A percentile compares a stretch with the other conserved stretches of the same genome.
Evolutionary conservation across 768 basidiomycete genomes (phyloP).

Genomic region (Dioszegia hungarica): DNA sequence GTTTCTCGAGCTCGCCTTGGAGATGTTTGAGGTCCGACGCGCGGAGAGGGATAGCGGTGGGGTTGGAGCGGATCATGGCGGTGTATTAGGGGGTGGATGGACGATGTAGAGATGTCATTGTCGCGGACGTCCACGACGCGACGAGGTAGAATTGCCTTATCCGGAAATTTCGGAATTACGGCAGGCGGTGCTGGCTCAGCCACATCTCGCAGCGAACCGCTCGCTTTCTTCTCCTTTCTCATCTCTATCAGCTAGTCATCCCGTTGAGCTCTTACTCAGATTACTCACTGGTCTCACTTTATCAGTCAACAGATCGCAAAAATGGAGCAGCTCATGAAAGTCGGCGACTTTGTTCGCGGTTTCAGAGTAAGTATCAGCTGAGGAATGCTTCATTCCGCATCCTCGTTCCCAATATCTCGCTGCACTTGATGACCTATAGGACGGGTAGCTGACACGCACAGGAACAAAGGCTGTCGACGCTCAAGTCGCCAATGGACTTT

Average conservation of each 20-base stretch:
- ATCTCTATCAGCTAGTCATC: background rate
- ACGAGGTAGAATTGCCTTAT: constrained; percentile 2
- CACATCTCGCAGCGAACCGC: background rate
- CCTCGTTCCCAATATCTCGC: no score
- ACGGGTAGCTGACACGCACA: constrained; percentile 11
- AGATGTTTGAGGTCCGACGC: constrained; percentile 36
- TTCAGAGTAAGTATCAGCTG: constrained; percentile 42
- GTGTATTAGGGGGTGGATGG: background rate
- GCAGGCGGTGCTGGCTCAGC: background rate
- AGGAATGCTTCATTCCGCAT: no score
- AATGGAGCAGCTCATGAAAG: constrained; percentile 46
- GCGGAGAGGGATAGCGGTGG: constrained; percentile 41
- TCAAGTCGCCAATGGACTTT: constrained; percentile 47
- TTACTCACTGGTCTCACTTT: background rate
- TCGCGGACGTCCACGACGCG: background rate
- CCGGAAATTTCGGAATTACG: background rate
- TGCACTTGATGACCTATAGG: background rate
- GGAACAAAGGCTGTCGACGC: constrained; percentile 46
- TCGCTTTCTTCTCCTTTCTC: background rate
- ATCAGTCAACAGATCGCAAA: constrained; percentile 4
- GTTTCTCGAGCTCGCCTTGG: constrained; percentile 34
- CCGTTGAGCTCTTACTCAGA: background rate
- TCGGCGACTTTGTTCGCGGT: constrained; percentile 42
- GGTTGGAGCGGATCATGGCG: constrained; percentile 41
- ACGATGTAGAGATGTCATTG: background rate